Conservation (phyloP, 768 basidiomycete species). For the Boletus rubescentipes region DNA sequence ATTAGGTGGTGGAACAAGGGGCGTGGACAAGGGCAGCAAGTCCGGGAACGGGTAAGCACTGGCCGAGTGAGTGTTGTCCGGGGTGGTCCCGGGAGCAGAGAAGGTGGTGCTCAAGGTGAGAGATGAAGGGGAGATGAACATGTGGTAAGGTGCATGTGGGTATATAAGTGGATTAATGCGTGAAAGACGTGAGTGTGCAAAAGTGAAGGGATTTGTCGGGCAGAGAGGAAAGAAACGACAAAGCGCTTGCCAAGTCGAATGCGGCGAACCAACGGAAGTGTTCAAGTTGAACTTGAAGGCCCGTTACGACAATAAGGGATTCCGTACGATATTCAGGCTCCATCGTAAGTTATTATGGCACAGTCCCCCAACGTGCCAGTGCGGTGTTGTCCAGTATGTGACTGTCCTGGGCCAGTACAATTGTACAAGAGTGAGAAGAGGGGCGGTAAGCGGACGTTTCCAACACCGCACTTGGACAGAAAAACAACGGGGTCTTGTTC, state of each 20-base stretch:
- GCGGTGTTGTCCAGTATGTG: conserved; percentile 11
- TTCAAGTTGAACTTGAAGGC: not conserved
- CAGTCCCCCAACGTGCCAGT: conserved; percentile 2
- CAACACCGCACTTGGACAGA: conserved; percentile 15
- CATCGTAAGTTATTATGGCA: conserved; percentile 4
- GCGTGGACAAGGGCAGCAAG: conserved; percentile 21
- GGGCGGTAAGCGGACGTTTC: conserved; percentile 7
- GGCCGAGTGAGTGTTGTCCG: conserved; percentile 5
- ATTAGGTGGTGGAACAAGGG: conserved; percentile 5
- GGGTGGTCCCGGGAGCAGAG: conserved; percentile 7
- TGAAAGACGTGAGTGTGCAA: conserved; percentile 26
- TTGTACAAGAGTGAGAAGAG: not conserved
- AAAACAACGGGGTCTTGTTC: conserved; percentile 7
- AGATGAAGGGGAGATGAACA: conserved; percentile 26
- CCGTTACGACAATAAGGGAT: conserved; percentile 22
- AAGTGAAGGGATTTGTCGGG: conserved; percentile 12
- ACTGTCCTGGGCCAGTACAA: not conserved
- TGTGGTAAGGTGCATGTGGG: conserved; percentile 31
- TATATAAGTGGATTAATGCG: conserved; percentile 18
- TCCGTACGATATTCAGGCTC: conserved; percentile 16
- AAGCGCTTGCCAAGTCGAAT: conserved; percentile 12
- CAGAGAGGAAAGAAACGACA: conserved; percentile 14
- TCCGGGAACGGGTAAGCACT: conserved; percentile 13
- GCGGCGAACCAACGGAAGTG: conserved; percentile 1
- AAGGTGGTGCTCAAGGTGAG: conserved; percentile 15